Conservation (phyloP, 768 basidiomycete genomes). For the Lactarius indigo region DNA sequence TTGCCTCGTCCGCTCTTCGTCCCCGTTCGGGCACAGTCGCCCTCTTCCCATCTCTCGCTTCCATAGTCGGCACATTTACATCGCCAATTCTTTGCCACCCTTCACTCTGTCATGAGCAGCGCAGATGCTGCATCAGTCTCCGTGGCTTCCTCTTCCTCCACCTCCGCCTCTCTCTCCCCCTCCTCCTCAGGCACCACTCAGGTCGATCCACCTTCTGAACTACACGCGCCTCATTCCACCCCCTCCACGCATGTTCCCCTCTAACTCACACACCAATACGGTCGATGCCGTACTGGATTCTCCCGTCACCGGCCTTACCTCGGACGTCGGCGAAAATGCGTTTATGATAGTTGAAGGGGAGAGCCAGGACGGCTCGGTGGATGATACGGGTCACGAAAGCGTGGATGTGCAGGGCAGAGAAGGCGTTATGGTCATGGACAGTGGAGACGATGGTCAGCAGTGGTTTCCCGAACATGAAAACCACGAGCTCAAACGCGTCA, state of each 20-base stretch:
- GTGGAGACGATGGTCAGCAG: conserved; percentile 51
- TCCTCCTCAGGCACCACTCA: conserved; percentile 30
- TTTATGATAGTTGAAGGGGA: conserved; percentile 25
- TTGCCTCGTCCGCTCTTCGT: conserved; percentile 2
- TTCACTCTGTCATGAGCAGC: conserved; percentile 40
- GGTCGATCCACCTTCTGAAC: conserved; percentile 32
- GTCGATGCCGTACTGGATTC: conserved; percentile 12
- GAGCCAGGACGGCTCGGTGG: conserved; percentile 19
- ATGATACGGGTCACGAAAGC: conserved; percentile 21
- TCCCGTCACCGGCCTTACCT: conserved; percentile 13
- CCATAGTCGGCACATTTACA: conserved; percentile 9
- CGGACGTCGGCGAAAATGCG: conserved; percentile 20
- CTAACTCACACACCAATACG: conserved; percentile 11
- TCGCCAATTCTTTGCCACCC: conserved; percentile 15
- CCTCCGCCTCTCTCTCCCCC: conserved; percentile 31
- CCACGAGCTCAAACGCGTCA: conserved; percentile 82
- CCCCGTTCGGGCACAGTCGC: conserved; percentile 10
- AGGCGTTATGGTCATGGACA: conserved; percentile 37
- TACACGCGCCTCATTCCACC: conserved; percentile 24
- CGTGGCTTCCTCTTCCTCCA: conserved; percentile 31
- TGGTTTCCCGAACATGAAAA: conserved; percentile 60
- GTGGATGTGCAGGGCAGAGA: conserved; percentile 48
- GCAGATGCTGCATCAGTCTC: conserved; percentile 34
- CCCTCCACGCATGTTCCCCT: conserved; percentile 32
- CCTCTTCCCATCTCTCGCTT: conserved; percentile 12